Conservation (phyloP, 169 alveolate genomes). For the Plasmodium sp. region DNA sequence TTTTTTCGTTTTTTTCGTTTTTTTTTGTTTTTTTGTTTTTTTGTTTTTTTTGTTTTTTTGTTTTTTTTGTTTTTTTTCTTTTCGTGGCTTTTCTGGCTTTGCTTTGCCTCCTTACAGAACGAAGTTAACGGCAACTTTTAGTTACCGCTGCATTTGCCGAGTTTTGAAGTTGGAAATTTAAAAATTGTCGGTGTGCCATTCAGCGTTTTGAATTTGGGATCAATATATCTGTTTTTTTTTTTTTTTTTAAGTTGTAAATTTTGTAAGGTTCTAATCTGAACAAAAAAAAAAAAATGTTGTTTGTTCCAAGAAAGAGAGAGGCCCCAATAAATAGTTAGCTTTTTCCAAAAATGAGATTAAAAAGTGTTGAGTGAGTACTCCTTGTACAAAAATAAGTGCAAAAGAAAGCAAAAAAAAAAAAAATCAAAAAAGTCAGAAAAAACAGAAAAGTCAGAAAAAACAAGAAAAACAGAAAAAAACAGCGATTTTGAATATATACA, state of each 20-base stretch:
- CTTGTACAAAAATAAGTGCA: constrained; percentile 10
- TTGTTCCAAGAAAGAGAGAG: constrained; percentile 14
- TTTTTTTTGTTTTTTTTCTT: background rate
- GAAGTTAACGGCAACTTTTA: constrained; percentile 2
- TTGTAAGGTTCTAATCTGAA: background rate
- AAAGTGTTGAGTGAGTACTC: background rate
- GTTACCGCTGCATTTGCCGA: background rate
- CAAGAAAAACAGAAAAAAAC: background rate
- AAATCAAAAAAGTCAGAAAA: background rate
- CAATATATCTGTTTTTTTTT: constrained; percentile 13
- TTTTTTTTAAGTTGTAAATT: background rate
- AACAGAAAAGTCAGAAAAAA: no score
- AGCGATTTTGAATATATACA: constrained; percentile 19
- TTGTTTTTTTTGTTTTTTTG: background rate
- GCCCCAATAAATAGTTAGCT: constrained; percentile 13
- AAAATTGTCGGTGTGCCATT: constrained; percentile 47
- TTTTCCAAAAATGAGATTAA: background rate
- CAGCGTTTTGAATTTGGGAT: background rate
- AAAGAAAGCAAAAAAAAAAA: constrained; percentile 25
- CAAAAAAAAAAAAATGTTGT: constrained; percentile 1
- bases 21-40: background rate
- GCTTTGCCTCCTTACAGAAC: background rate
- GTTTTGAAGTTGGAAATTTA: constrained; percentile 12
- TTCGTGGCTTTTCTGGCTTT: background rate
- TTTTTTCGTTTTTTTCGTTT: background rate